Conservation (phyloP, 768 basidiomycete genomes). For the Leccinum disarticulatum region DNA sequence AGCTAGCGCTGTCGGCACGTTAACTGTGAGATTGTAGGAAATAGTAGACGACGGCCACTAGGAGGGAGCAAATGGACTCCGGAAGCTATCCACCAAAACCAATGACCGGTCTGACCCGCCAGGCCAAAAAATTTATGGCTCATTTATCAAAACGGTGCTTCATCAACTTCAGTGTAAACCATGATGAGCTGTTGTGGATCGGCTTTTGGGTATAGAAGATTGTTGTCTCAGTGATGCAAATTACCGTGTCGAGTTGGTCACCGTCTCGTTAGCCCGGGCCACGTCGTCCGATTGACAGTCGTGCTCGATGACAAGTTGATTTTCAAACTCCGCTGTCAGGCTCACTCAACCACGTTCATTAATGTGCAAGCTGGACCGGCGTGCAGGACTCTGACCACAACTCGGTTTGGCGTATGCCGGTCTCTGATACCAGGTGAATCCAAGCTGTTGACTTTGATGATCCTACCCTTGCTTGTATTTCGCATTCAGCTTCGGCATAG, state of each 20-base stretch:
- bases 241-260: neutral
- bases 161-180: constrained; percentile 56
- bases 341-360: neutral
- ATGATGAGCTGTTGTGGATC: constrained; percentile 82
- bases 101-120: too few species aligned
- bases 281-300: neutral
- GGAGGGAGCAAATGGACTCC: too few species aligned
- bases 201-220: constrained; percentile 90
- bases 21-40: too few species aligned
- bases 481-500: constrained; percentile 26
- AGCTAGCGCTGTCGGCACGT: too few species aligned
- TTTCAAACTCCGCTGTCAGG: constrained; percentile 30
- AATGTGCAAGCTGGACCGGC: neutral
- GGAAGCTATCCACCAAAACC: too few species aligned
- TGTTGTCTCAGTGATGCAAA: constrained; percentile 47
- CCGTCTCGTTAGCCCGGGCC: constrained; percentile 15
- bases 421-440: constrained; percentile 21
- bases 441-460: neutral
- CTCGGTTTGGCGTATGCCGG: constrained; percentile 15
- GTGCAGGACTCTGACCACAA: constrained; percentile 10
- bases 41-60: too few species aligned
- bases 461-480: constrained; percentile 27
- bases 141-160: too few species aligned
- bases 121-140: too few species aligned
- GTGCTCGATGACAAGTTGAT: constrained; percentile 11